Evolutionary conservation across 345 rosid species (phyloP), one percentile per base, ranked within the genome.

Genomic region (Ceriops decandra): DNA sequence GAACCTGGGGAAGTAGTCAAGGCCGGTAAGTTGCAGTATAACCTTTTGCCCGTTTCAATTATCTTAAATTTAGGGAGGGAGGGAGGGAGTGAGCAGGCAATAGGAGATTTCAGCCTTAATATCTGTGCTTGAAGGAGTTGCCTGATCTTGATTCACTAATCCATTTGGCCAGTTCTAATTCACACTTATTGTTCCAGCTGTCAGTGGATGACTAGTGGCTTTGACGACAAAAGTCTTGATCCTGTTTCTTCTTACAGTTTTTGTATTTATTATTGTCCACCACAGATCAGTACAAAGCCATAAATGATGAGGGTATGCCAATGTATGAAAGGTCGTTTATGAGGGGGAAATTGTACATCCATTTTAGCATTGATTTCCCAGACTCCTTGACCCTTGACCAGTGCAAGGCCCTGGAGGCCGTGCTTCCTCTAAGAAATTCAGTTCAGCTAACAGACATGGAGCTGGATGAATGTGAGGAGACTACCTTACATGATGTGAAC

Each of bases 1-100:
- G 83, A 76, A 65, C 92, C 87, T 47, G 92, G 92, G 26, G 92
- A 89, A 78, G 92, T 87, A 0, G 79, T 89, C 36, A 87, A 84
- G 71, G 92, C 89, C 57, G 90, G 96, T 87, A 68, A 19, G 74
- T 64, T 46, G 5, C 64, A 51, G 5, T 21, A 1, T 4, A 1
- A 53, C 16, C 54, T 7, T 42, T 3, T 28, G 27, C 8, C 42
- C 7, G 28, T 42, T 6, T 53, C 7, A 4, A 16, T 21, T 22
- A 8, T 54, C 58, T 36, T 36, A 36, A 36, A 36, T 36, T 2
- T 36, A 8, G 46, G 46, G 5, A 38, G 47, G 47, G 47, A 8
- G 46, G 46, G 5, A 38, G 47, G 47, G 47, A 38, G 47, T 15
- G 47, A 38, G 47, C 15, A 11, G 2, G 16, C 15, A 11, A 11